Conservation (phyloP, 345 rosid species). For the Citrus unshiu region DNA sequence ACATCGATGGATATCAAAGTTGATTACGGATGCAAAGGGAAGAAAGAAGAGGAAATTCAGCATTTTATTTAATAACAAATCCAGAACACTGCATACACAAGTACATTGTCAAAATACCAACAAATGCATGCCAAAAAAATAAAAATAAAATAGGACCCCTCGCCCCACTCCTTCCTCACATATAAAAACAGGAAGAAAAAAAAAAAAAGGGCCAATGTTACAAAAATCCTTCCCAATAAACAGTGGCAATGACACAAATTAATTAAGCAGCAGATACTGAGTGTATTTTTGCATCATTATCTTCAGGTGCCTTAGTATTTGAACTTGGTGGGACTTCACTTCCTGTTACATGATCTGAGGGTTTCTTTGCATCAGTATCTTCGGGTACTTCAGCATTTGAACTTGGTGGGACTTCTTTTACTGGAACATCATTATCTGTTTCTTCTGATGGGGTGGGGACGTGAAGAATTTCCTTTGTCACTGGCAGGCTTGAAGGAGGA, state of each 20-base stretch:
- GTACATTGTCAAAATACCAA: slow-evolving; percentile 11
- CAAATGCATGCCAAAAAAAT: neutral
- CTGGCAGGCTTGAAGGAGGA: slow-evolving; percentile 13
- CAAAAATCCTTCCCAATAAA: slow-evolving; percentile 1
- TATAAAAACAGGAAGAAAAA: neutral
- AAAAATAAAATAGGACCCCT: neutral
- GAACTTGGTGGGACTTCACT: neutral
- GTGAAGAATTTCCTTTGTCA: slow-evolving; percentile 26
- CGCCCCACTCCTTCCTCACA: neutral
- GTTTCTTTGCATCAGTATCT: slow-evolving; percentile 16
- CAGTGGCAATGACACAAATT: neutral
- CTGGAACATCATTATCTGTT: slow-evolving; percentile 13
- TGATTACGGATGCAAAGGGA: neutral
- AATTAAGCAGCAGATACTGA: slow-evolving; percentile 14
- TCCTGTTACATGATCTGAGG: neutral
- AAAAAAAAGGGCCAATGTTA: slow-evolving; percentile 1
- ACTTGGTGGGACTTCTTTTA: slow-evolving; percentile 15
- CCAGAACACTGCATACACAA: slow-evolving; percentile 5
- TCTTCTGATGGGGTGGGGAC: slow-evolving; percentile 16
- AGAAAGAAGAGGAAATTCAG: neutral
- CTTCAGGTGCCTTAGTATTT: slow-evolving; percentile 6
- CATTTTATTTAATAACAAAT: slow-evolving; percentile 18
- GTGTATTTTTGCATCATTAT: slow-evolving; percentile 22
- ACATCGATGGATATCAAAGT: neutral
- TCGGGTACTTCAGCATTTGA: slow-evolving; percentile 3